These are phyloP conservation scores for Nakataea oryzae DNA, from an alignment of 2,329 filamentous ascomycete species.

Conservation along the genomic window DNA sequence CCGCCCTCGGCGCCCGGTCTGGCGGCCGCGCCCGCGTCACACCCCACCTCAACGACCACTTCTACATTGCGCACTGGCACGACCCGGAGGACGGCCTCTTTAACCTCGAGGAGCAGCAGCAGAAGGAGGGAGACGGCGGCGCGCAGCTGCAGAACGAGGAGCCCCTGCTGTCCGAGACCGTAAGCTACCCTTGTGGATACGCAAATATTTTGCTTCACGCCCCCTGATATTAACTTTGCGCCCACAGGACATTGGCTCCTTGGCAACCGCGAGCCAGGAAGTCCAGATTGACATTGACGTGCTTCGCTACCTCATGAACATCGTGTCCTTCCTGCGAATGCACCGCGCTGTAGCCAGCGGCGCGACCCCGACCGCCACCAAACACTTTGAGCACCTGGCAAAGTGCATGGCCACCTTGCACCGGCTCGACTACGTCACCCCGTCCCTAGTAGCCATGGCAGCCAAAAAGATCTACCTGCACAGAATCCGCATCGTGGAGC, in stretches of 20 bases:
- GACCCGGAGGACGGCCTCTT: slow-evolving; percentile 60
- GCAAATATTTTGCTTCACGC: background rate
- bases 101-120: slow-evolving; percentile 53
- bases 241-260: slow-evolving; percentile 38
- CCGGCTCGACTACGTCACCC: slow-evolving; percentile 68
- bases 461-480: slow-evolving; percentile 82
- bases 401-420: slow-evolving; percentile 74
- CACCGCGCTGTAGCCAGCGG: slow-evolving; percentile 76
- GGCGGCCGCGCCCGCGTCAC: slow-evolving; percentile 38
- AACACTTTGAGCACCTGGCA: slow-evolving; percentile 61
- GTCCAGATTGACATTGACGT: slow-evolving; percentile 67
- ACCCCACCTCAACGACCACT: slow-evolving; percentile 63
- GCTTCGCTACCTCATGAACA: slow-evolving; percentile 74
- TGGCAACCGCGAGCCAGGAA: slow-evolving; percentile 46
- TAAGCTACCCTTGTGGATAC: slow-evolving; percentile 16
- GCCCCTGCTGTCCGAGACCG: slow-evolving; percentile 30
- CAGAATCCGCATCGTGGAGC: slow-evolving; percentile 59
- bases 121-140: slow-evolving; percentile 15
- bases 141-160: slow-evolving; percentile 8
- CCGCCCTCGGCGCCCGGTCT: slow-evolving; percentile 46
- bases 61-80: slow-evolving; percentile 85
- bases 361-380: slow-evolving; percentile 67
- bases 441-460: slow-evolving; percentile 73
- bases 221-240: background rate
- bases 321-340: slow-evolving; percentile 76